Evolutionary conservation across 768 basidiomycete genomes (phyloP), one percentile per base, ranked within the genome.

Genomic region (Leccinum truebloodii): DNA sequence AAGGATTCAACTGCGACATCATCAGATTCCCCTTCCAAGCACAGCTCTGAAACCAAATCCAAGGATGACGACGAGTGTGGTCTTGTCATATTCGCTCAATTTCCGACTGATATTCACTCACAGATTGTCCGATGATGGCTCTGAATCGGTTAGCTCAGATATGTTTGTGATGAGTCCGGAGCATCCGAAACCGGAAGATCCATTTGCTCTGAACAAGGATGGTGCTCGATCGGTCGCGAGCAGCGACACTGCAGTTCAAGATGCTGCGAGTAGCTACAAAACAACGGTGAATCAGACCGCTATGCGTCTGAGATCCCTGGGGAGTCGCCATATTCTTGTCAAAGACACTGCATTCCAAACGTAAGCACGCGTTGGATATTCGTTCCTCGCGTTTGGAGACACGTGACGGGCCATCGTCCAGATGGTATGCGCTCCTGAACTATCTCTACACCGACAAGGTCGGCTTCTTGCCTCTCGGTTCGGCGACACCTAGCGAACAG

Each of bases 381-480:
- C 6, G 20, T 46, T 20, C 44, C n/a, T 46, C 12, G 1, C 5
- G 10, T n/a, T 20, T 52, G 44, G 20, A 46, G 20, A 20, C 44
- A 46, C 5, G n/a, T 46, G 44, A 20, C 20, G 44, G n/a, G 3
- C 10, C 20, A 46, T 44, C 44, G 10, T 12, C 6, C 20, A 80
- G 79, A 3, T 76, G 76, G 76, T 73, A 75, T 55, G 71, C 78
- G 0, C 68, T 79, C 20, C 22, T 81, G 5, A 75, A 75, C 53
- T 80, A 77, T 59, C 69, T 80, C 1, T 79, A 78, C 57, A 79
- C 76, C 1, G 62, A 66, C 46, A 70, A 73, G 39, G 57, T 76
- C 37, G 63, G 56, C 35, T 80, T 77, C 52, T 61, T 63, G 26
- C 72, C 74, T 8, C 69, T 78, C 22, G 68, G 57, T 16, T 70